Conservation (phyloP, 1,284 basidiomycete species). For the Vanrija humicola region DNA sequence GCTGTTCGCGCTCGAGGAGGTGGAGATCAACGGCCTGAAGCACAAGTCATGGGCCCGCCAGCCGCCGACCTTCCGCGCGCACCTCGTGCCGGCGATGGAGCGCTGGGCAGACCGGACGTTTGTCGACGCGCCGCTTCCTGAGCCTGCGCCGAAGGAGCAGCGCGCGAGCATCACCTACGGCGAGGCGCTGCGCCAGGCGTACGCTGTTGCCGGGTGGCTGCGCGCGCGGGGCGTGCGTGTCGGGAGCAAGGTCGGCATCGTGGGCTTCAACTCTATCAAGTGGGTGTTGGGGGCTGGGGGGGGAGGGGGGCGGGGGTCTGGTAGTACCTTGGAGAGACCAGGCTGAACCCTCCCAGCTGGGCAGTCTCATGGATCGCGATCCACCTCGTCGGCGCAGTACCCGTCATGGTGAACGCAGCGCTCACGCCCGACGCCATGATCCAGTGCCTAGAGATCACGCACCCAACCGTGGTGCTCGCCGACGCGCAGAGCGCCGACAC, state of each 20-base stretch:
- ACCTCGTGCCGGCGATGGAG: conserved; percentile 23
- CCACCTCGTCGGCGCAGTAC: conserved; percentile 40
- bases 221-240: conserved; percentile 22
- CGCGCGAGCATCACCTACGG: conserved; percentile 27
- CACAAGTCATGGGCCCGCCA: too few species aligned
- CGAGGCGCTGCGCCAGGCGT: conserved; percentile 21
- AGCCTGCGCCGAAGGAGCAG: not conserved
- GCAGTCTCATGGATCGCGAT: conserved; percentile 31
- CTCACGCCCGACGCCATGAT: conserved; percentile 16
- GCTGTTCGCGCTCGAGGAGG: too few species aligned
- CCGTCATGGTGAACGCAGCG: conserved; percentile 38
- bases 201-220: conserved; percentile 35
- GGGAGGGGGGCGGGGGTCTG: not conserved
- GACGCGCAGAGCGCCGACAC: conserved; percentile 23
- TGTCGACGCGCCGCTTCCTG: conserved; percentile 28
- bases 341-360: conserved; percentile 14
- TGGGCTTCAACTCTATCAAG: conserved; percentile 28
- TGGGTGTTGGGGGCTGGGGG: not conserved
- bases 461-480: conserved; percentile 30
- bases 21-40: too few species aligned
- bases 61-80: conserved; percentile 30
- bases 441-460: conserved; percentile 27
- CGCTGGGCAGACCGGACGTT: conserved; percentile 26
- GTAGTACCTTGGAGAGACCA: too few species aligned
- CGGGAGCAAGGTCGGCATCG: conserved; percentile 33